A percentile compares a stretch with the other conserved stretches of the same genome.
Conservation (phyloP, 129 eudicot species). For the Helianthus annuus region DNA sequence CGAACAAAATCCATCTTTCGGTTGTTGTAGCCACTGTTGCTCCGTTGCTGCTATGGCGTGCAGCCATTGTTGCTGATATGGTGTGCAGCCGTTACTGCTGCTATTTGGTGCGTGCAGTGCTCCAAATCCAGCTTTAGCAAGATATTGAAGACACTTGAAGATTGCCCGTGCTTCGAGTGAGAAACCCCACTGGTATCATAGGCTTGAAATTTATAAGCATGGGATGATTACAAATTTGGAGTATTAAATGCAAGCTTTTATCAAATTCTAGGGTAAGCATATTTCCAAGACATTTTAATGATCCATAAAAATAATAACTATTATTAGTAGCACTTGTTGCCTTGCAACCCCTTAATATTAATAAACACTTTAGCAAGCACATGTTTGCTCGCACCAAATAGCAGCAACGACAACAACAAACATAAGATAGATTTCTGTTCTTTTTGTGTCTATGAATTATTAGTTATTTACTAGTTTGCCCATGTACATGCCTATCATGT, state of each 20-base stretch:
- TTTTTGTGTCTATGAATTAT: no score
- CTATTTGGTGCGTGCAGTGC: no score
- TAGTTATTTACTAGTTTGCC: no score
- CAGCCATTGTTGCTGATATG: no score
- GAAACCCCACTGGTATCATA: conserved; percentile 86
- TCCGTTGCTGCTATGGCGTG: no score
- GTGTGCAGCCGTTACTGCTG: no score
- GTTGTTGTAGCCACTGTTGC: no score
- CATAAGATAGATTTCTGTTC: no score
- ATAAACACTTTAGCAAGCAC: no score
- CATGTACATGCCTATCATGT: no score
- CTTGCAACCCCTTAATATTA: conserved; percentile 22
- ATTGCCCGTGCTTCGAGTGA: conserved; percentile 95
- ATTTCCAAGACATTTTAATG: background rate
- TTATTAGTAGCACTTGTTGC: conserved; percentile 58
- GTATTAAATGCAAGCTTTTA: background rate
- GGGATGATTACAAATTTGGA: background rate
- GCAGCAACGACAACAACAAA: no score
- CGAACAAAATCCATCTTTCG: no score
- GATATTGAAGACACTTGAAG: conserved; percentile 84
- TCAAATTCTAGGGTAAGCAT: conserved; percentile 1
- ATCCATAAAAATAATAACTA: background rate
- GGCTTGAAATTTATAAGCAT: conserved; percentile 76
- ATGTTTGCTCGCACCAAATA: conserved; percentile 21
- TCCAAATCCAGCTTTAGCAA: conserved; percentile 73